Conservation (phyloP, 495 filamentous ascomycete genomes). For the Penicillium pulvis region DNA sequence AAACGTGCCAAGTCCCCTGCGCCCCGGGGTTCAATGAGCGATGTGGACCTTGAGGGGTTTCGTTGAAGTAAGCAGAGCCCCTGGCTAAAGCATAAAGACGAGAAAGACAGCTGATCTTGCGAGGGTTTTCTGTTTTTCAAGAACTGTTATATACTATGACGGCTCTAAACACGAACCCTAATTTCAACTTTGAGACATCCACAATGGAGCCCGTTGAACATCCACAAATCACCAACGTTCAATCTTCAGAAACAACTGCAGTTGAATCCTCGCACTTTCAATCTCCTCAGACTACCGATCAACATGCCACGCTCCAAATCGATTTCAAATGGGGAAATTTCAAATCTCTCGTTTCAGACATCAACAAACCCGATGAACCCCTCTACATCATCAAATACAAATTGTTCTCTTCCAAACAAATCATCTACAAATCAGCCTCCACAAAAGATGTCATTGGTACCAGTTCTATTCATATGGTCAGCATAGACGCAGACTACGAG, state of each 20-base stretch:
- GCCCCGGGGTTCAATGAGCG: neutral
- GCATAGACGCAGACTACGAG: conserved; percentile 34
- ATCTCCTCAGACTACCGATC: neutral
- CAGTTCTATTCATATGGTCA: conserved; percentile 26
- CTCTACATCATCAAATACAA: conserved; percentile 27
- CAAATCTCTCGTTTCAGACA: conserved; percentile 21
- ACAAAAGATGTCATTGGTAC: conserved; percentile 25
- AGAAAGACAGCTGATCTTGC: neutral
- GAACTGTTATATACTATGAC: no score
- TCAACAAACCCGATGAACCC: conserved; percentile 14
- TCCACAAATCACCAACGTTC: neutral
- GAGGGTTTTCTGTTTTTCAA: no score
- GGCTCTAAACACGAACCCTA: neutral
- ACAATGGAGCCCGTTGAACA: neutral
- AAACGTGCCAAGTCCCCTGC: conserved; percentile 1
- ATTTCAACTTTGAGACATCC: neutral
- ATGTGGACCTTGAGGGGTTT: neutral
- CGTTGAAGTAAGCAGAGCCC: neutral
- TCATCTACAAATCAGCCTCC: conserved; percentile 7
- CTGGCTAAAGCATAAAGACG: neutral
- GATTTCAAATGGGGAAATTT: conserved; percentile 35
- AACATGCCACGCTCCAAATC: conserved; percentile 19
- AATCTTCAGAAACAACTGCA: neutral
- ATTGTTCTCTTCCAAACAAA: conserved; percentile 6
- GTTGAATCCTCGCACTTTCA: neutral